These are phyloP conservation scores for Haplosporangium sp. DNA, from an alignment of 371 early-diverging fungal species.

Conservation along the genomic window DNA sequence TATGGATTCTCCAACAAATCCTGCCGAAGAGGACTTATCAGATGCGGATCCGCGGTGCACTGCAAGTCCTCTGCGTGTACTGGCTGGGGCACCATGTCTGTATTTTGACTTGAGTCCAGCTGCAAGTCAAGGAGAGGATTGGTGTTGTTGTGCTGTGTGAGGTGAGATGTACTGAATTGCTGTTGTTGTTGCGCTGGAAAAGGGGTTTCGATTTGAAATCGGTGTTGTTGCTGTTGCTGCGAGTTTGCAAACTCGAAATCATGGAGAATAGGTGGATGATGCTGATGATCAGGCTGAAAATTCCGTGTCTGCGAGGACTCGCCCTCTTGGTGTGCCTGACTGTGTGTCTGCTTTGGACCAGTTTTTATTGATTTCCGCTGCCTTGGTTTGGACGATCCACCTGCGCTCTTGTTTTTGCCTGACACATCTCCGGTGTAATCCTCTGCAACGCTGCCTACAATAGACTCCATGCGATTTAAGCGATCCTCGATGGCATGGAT, in stretches of 20 bases:
- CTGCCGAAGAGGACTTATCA: constrained; percentile 13
- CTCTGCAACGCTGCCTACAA: constrained; percentile 42
- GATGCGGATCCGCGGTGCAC: constrained; percentile 3
- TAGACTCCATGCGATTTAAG: constrained; percentile 66
- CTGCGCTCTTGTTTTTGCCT: constrained; percentile 15
- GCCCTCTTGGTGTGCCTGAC: not conserved
- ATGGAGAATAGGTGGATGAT: constrained; percentile 10
- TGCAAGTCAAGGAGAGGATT: constrained; percentile 19
- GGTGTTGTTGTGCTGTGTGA: constrained; percentile 13
- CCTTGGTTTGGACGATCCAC: constrained; percentile 12
- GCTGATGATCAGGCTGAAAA: constrained; percentile 14
- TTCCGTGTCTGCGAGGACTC: not conserved
- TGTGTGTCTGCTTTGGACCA: not conserved
- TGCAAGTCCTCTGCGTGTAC: constrained; percentile 12
- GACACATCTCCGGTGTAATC: constrained; percentile 42
- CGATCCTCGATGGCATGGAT: constrained; percentile 75
- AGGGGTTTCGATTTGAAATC: constrained; percentile 6
- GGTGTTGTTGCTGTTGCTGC: constrained; percentile 12
- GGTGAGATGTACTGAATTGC: not conserved
- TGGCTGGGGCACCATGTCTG: constrained; percentile 2
- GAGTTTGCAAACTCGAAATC: not conserved
- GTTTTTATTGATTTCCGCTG: constrained; percentile 35
- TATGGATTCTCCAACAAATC: constrained; percentile 15
- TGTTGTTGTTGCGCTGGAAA: constrained; percentile 14
- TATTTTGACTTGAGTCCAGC: constrained; percentile 25